Conservation (phyloP, 495 filamentous ascomycete genomes). For the Penicillium herquei region DNA sequence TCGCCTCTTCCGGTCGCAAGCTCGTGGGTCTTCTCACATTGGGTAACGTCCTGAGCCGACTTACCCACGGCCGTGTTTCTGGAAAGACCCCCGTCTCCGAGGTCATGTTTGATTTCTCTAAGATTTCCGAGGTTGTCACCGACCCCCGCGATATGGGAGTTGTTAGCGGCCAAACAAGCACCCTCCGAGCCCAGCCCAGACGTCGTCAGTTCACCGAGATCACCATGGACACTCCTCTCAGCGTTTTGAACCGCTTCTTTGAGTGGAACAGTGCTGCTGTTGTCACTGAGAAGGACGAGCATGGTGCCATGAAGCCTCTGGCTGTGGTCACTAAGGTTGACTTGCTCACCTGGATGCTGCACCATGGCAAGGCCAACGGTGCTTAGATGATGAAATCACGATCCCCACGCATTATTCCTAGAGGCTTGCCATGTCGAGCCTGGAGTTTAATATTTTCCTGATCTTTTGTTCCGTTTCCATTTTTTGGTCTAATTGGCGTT, state of each 20-base stretch:
- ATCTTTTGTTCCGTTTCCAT: background rate
- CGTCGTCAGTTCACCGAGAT: conserved; percentile 86
- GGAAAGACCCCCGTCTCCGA: conserved; percentile 69
- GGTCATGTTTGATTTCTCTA: conserved; percentile 95
- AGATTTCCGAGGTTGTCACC: conserved; percentile 82
- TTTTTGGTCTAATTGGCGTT: background rate
- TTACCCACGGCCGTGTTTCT: conserved; percentile 75
- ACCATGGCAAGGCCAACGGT: conserved; percentile 47
- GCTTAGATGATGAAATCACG: conserved; percentile 10
- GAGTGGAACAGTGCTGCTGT: conserved; percentile 97
- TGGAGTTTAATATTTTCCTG: background rate
- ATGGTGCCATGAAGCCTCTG: conserved; percentile 68
- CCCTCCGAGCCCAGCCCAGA: conserved; percentile 19
- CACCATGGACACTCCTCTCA: conserved; percentile 82
- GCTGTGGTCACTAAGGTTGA: conserved; percentile 98
- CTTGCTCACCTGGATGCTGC: conserved; percentile 88
- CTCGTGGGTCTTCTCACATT: conserved; percentile 91
- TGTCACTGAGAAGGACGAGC: conserved; percentile 70
- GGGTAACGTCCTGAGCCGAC: conserved; percentile 87
- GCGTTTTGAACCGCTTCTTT: conserved; percentile 83
- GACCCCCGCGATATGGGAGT: conserved; percentile 65
- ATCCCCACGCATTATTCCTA: conserved; percentile 9
- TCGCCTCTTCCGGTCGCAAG: conserved; percentile 61
- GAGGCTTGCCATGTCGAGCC: conserved; percentile 1
- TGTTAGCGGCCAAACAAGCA: background rate